Conservation (phyloP, 108 stramenopile species). For the Craspedostauros australis region DNA sequence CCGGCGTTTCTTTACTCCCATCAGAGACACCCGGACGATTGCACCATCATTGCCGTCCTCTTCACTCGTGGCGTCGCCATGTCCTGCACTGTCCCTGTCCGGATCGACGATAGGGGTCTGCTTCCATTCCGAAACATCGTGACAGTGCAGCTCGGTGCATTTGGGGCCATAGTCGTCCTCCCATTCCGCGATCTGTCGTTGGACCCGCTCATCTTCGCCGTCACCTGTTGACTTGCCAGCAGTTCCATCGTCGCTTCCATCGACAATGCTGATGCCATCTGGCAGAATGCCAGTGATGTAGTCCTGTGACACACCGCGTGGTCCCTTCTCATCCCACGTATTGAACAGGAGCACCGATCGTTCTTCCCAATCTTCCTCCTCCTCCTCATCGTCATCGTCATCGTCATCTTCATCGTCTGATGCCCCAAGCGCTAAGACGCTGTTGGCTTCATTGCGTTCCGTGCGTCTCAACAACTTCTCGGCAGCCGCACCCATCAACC, state of each 20-base stretch:
- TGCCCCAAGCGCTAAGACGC: too few species aligned
- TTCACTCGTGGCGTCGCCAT: too few species aligned
- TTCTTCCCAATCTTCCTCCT: constrained; percentile 26
- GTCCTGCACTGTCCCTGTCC: too few species aligned
- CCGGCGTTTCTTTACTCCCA: constrained; percentile 1
- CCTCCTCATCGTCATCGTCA: constrained; percentile 17
- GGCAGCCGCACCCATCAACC: constrained; percentile 24
- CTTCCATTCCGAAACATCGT: not conserved
- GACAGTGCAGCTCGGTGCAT: not conserved
- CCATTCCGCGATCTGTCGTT: constrained; percentile 1
- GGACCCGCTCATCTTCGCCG: not conserved
- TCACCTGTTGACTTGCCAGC: not conserved
- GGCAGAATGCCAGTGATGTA: constrained; percentile 18
- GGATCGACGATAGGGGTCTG: too few species aligned
- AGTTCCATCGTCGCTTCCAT: not conserved
- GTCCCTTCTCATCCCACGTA: constrained; percentile 33
- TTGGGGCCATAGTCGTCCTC: not conserved
- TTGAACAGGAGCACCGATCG: constrained; percentile 48
- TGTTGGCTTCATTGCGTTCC: not conserved
- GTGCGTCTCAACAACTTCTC: not conserved
- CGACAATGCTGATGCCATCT: constrained; percentile 33
- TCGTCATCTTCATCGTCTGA: constrained; percentile 29
- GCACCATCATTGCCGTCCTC: too few species aligned
- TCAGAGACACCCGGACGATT: not conserved
- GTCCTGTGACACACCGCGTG: constrained; percentile 25